Base-by-base conservation (phyloP, 1,284 basidiomycete genomes). In the Pholiota adiposa region DNA sequence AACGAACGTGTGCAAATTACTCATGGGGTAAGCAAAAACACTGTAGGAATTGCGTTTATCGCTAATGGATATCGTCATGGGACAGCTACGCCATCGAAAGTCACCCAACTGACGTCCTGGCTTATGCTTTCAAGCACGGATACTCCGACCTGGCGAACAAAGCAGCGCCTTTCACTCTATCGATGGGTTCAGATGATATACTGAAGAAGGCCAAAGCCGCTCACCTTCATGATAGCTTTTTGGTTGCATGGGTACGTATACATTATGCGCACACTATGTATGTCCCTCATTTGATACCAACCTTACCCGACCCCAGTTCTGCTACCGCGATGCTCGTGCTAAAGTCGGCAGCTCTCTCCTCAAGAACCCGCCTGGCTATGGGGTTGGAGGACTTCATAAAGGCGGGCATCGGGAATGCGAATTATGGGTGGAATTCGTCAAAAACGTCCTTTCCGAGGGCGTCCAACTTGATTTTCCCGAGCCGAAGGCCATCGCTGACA, bases 1-100 rank as follows among this genome's bases (percentile, higher is more conserved):
- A 12, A 68, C 71, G 62, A 65, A 65, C 11, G 53, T 71, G 6
- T 73, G 70, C 50, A 64, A 59, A 27, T 4, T 31, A 4, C 29
- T 5, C 29, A 31, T 31, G 29, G 11, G 29, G 29, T 31, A 6
- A 33, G 31, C 31, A 33, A 33, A 6, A 31, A 31, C 11, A 5
- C 29, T 31, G 4, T 11, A 31, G 11, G 29, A 11, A 11, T 31
- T 4, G 29, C 29, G 29, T 4, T 11, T 4, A 31, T 5, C 11
- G 11, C 29, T 31, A 4, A 31, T 31, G 29, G 11, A 5, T 31
- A 31, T 31, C 29, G 29, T 11, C 29, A 31, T 31, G 29, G 4
- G 4, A n/a, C n/a, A 31, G 29, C 11, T 11, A 5, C 11, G 4
- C 29, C 4, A n/a, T n/a, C 36, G 16, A 38, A n/a, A 4, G 14